Conservation (phyloP, 805 yeast genomes). For the Candida tallmaniae region DNA sequence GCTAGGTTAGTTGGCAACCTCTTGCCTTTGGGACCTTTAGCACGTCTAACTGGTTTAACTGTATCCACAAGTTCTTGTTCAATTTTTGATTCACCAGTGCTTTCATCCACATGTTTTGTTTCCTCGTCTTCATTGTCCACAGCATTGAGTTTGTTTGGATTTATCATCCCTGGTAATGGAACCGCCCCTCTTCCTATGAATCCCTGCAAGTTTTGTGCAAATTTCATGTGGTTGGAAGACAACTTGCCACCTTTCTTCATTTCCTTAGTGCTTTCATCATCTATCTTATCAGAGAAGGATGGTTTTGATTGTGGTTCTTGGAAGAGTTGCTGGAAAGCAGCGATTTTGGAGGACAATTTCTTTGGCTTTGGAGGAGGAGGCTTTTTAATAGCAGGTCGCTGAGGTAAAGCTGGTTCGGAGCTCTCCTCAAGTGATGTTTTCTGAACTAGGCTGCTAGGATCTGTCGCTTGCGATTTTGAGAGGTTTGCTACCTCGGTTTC, state of each 20-base stretch:
- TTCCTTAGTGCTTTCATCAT: constrained; percentile 4
- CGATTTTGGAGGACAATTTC: constrained; percentile 72
- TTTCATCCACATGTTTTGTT: constrained; percentile 6
- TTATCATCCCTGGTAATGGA: constrained; percentile 51
- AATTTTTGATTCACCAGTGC: constrained; percentile 16
- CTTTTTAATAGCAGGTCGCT: constrained; percentile 9
- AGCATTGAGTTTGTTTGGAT: constrained; percentile 25
- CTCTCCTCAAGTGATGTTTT: neutral
- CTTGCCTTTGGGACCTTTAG: constrained; percentile 72
- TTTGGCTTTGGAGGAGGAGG: constrained; percentile 68
- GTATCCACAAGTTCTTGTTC: neutral
- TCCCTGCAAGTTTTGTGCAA: constrained; percentile 58
- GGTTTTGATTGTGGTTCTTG: constrained; percentile 22
- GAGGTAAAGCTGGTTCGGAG: constrained; percentile 4
- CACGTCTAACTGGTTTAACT: constrained; percentile 38
- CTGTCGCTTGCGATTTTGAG: neutral
- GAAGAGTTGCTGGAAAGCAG: constrained; percentile 77
- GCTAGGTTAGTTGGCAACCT: constrained; percentile 58
- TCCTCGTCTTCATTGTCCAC: constrained; percentile 11
- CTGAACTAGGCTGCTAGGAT: neutral
- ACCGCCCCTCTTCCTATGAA: constrained; percentile 49
- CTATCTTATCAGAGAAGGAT: constrained; percentile 2
- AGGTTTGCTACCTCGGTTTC: constrained; percentile 1
- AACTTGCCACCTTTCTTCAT: constrained; percentile 16
- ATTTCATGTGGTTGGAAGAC: constrained; percentile 37